Evolutionary conservation across 495 filamentous ascomycete genomes (phyloP), one percentile per base, ranked within the genome.

Genomic region (Cairneyella variabilis): DNA sequence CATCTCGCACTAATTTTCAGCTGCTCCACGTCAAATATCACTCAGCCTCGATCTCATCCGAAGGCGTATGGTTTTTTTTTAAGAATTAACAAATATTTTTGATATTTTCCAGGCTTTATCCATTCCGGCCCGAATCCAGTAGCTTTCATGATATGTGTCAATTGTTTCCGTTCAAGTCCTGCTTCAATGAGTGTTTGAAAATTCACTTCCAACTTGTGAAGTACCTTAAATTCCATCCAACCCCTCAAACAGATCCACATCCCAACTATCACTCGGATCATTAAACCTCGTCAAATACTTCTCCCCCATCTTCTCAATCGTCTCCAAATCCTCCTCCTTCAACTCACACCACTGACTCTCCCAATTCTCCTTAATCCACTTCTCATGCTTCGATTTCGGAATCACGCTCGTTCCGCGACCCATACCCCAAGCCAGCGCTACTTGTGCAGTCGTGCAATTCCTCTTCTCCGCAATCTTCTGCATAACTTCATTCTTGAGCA

Each of bases 401-500:
- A 53, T 53, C 1, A 53, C 51, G 26, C 40, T 46, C 27, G 25
- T 34, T 34, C 40, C 41, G 4, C 51, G 21, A 3, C 18, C 20
- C 12, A 53, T 44, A 4, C 39, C 39, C 51, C 51, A 90, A 62
- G 85, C 89, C 56, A 90, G 55, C 59, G 90, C 60, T 17, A 91
- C 80, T 14, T 77, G 71, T 0, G 78, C 77, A 0, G 82, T 71
- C n/a, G 72, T 74, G 10, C 86, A 82, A 3, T 73, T 76, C 48
- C 82, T 82, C 74, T 83, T 83, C 68, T 83, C 72, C 9, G 86
- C 84, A 39, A 91, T 74, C 60, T 83, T 78, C n/a, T 80, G 68
- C 27, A 90, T 80, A 2, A 78, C 76, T 69, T 84, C 80, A 1
- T 83, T 81, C 28, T 76, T 77, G 64, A 89, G 72, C 21, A 90